Evolutionary conservation across 2,329 filamentous ascomycete species (phyloP).

Genomic region (Colletotrichum truncatum): DNA sequence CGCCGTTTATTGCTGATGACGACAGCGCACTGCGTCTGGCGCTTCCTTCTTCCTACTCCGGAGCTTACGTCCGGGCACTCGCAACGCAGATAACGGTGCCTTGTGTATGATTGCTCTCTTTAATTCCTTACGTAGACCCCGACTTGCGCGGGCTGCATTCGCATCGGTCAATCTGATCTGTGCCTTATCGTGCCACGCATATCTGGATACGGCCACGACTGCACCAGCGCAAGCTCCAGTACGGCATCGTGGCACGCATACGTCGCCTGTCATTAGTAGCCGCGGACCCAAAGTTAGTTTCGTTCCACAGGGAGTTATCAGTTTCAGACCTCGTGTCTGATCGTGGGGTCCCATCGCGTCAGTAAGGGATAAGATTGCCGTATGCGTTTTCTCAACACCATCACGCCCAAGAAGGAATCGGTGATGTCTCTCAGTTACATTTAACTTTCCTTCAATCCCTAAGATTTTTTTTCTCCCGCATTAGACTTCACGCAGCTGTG

Average conservation of each 20-base stretch:
- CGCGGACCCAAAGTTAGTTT: background rate
- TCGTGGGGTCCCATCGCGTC: conserved; percentile 10
- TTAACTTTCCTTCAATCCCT: too few species aligned
- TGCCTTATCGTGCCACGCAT: background rate
- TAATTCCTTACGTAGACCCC: background rate
- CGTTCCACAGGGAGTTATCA: background rate
- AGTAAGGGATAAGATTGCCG: conserved; percentile 15
- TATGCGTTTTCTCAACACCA: conserved; percentile 5
- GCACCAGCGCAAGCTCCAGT: background rate
- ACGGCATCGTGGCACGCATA: background rate
- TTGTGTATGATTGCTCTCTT: too few species aligned
- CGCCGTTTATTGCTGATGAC: background rate
- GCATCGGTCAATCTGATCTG: background rate
- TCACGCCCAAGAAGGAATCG: background rate
- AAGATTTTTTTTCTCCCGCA: background rate
- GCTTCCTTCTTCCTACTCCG: background rate
- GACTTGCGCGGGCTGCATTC: background rate
- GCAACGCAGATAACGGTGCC: background rate
- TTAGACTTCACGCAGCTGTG: too few species aligned
- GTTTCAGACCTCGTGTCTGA: conserved; percentile 17
- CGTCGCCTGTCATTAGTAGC: background rate
- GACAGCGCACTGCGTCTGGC: background rate
- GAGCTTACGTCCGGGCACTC: background rate
- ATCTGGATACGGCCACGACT: background rate
- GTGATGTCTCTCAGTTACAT: background rate